phyloP scores from a whole-genome alignment of 2,329 filamentous ascomycete species.

The Hypoxylon sp. region DNA sequence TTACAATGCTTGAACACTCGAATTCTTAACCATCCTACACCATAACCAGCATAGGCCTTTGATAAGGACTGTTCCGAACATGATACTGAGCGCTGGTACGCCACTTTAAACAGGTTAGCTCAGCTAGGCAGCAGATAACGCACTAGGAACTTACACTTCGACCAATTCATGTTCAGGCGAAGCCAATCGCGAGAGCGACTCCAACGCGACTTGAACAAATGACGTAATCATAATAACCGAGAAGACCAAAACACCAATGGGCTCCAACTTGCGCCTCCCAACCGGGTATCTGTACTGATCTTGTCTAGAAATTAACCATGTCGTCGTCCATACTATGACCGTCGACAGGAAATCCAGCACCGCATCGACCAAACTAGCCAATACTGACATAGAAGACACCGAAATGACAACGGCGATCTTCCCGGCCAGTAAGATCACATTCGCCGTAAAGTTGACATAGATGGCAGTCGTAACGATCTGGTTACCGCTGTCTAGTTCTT shows the following conservation, averaged over 20 bases:
- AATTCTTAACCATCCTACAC: conserved; percentile 89
- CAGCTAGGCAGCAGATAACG: neutral
- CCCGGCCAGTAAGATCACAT: conserved; percentile 79
- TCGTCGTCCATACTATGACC: conserved; percentile 84
- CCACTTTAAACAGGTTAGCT: conserved; percentile 58
- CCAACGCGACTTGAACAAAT: conserved; percentile 82
- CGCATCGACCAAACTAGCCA: conserved; percentile 84
- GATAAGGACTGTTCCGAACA: conserved; percentile 84
- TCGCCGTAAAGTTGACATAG: conserved; percentile 86
- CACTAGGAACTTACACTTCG: conserved; percentile 65
- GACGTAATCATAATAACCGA: conserved; percentile 89
- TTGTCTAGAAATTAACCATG: conserved; percentile 78
- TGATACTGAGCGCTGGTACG: conserved; percentile 81
- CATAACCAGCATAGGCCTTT: conserved; percentile 89
- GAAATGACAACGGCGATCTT: conserved; percentile 84
- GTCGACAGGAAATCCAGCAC: conserved; percentile 86
- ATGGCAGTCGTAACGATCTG: conserved; percentile 89
- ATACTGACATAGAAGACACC: conserved; percentile 84
- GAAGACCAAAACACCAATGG: conserved; percentile 85
- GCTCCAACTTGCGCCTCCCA: conserved; percentile 82
- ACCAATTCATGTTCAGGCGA: conserved; percentile 76
- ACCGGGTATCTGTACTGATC: conserved; percentile 84
- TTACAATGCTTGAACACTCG: conserved; percentile 83
- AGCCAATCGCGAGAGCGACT: conserved; percentile 76
- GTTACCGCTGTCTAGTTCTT: conserved; percentile 78